Conservation (phyloP, 1,139 yeast species). For the Arxiozyma telluris region DNA sequence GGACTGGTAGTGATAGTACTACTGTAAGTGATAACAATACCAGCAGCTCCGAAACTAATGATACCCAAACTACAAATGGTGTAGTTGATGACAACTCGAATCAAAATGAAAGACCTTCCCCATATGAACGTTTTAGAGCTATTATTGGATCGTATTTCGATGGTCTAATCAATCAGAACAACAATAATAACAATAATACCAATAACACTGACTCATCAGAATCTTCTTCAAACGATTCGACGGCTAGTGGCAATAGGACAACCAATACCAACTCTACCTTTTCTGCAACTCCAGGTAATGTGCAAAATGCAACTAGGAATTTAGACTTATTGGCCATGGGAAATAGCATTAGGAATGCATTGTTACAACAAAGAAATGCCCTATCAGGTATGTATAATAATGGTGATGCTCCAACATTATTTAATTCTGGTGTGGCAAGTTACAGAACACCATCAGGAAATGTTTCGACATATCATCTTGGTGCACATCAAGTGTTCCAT, state of each 20-base stretch:
- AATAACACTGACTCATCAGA: background rate
- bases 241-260: background rate
- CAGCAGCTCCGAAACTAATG: background rate
- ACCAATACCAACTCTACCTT: slow-evolving; percentile 1
- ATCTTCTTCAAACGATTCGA: background rate
- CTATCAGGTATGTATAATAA: background rate
- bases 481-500: slow-evolving; percentile 5
- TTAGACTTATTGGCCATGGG: slow-evolving; percentile 4
- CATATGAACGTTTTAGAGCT: slow-evolving; percentile 7
- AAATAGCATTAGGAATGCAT: slow-evolving; percentile 4
- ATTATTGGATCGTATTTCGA: slow-evolving; percentile 4
- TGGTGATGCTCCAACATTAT: slow-evolving; percentile 8
- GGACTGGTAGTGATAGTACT: slow-evolving; percentile 1
- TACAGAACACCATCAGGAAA: slow-evolving; percentile 17
- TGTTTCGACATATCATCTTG: slow-evolving; percentile 12
- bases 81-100: background rate
- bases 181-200: background rate
- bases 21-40: background rate
- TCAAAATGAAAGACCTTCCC: slow-evolving; percentile 1
- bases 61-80: background rate
- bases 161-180: background rate
- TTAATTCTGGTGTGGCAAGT: slow-evolving; percentile 23
- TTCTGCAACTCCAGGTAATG: slow-evolving; percentile 1
- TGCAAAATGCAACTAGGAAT: background rate
- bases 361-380: slow-evolving; percentile 2